Percentiles rank a stretch among this genome's conserved stretches.
These are phyloP conservation scores for Stagonosporopsis chrysanthemi DNA, from an alignment of 2,329 filamentous ascomycete species.

Conservation along the genomic window DNA sequence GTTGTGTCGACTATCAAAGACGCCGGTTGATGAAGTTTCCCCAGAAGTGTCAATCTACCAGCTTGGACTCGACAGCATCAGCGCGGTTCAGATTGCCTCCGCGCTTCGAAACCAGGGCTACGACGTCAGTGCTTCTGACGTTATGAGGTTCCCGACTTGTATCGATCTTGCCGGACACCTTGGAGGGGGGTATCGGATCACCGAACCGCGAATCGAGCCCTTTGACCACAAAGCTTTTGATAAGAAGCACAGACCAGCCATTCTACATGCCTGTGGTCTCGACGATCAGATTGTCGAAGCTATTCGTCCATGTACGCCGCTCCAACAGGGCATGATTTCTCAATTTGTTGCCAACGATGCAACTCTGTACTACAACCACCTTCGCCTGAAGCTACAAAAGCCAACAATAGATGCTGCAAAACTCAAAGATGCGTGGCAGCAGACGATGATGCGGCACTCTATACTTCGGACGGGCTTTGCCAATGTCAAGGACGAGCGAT, in stretches of 20 bases:
- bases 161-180: constrained; percentile 40
- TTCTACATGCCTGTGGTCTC: constrained; percentile 47
- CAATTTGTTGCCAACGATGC: constrained; percentile 74
- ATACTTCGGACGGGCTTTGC: constrained; percentile 81
- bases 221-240: constrained; percentile 63
- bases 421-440: constrained; percentile 67
- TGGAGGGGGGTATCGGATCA: constrained; percentile 5
- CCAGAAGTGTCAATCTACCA: constrained; percentile 78
- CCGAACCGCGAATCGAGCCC: background rate
- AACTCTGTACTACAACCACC: constrained; percentile 76
- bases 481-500: constrained; percentile 64
- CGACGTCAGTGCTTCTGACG: constrained; percentile 71
- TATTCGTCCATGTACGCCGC: constrained; percentile 77
- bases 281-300: constrained; percentile 57
- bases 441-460: constrained; percentile 63
- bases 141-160: constrained; percentile 65
- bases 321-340: constrained; percentile 81
- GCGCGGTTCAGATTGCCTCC: constrained; percentile 77
- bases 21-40: constrained; percentile 60
- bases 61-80: constrained; percentile 92
- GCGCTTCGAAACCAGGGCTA: constrained; percentile 68
- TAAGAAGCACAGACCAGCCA: constrained; percentile 44
- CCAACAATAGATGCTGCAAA: constrained; percentile 47
- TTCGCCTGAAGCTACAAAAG: constrained; percentile 61
- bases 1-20: constrained; percentile 66